A percentile compares a stretch with the other conserved stretches of the same genome.
Conservation (phyloP, 768 basidiomycete genomes). For the Russula sp. region DNA sequence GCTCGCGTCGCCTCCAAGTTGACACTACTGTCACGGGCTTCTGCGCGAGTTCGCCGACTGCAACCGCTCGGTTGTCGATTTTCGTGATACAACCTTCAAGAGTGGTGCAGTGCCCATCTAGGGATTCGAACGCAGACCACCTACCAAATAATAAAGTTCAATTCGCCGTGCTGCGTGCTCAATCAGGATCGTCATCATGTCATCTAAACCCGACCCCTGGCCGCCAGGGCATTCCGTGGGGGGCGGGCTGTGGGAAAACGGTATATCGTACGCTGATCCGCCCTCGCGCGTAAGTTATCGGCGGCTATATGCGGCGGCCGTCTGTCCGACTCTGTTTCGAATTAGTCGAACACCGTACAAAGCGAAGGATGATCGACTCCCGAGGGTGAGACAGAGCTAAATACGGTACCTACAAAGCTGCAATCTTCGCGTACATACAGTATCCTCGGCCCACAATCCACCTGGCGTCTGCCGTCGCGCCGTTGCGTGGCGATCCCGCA, state of each 20-base stretch:
- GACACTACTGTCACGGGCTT: too few species aligned
- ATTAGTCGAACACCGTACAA: neutral
- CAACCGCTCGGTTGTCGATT: too few species aligned
- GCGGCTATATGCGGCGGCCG: neutral
- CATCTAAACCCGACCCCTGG: neutral
- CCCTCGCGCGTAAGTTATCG: neutral
- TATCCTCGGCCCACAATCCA: neutral
- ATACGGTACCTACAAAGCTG: neutral
- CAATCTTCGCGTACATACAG: neutral
- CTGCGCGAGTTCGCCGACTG: too few species aligned
- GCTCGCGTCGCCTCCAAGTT: neutral
- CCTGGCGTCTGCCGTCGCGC: neutral
- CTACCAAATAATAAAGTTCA: neutral
- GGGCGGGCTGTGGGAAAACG: constrained; percentile 1
- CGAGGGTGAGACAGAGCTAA: neutral
- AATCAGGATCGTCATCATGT: neutral
- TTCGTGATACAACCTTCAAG: too few species aligned
- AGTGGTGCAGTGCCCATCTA: too few species aligned
- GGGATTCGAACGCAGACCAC: neutral
- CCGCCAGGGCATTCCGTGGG: constrained; percentile 4
- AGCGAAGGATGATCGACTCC: neutral
- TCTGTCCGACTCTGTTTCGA: too few species aligned
- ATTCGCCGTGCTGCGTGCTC: neutral
- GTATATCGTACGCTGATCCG: constrained; percentile 6
- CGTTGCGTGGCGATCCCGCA: neutral